Base-by-base conservation (phyloP, 495 filamentous ascomycete genomes). In the Daldinia vernicosa region DNA sequence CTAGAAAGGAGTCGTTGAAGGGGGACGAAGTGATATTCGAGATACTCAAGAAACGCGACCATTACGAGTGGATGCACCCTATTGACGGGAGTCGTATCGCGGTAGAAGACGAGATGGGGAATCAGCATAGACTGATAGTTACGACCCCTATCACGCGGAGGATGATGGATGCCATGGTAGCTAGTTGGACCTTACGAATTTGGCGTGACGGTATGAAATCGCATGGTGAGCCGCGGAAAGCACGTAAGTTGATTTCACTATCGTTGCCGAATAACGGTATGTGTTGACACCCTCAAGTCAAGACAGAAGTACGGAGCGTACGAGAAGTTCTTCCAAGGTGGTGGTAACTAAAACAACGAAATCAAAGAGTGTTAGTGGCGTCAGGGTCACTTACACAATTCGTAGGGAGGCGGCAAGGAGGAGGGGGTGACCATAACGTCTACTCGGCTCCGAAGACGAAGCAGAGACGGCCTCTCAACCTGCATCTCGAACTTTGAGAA, bases 161-260 rank as follows among this genome's bases (percentile, higher is more conserved):
- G 28, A 70, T 43, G 39, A 66, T 75, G 70, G 79, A 80, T 50
- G 72, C 63, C 1, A 40, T 80, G 69, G 68, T 80, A 32, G 77
- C 71, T 2, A 56, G 77, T 53, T 80, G 79, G 79, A 79, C 77
- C 27, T 40, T 80, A 58, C 75, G 77, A 66, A 63, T 78, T 40
- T 78, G 76, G 79, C 75, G 56, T 15, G 70, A 69, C 17, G 65
- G 56, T 24, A 66, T 65, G 8, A 61, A 60, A 22, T 54, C 60
- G 12, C 19, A 45, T 40, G 11, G 53, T 7, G 39, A 47, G 28
- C 43, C 54, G 19, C 35, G 32, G 14, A 53, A 32, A 32, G 1
- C 43, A 32, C 1, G 69, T 72, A 50, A 67, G 63, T 71, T 47
- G 7, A 50, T 43, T 30, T 24, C 12, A 30, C 26, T 5, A 19